Percentiles rank a stretch among this genome's conserved stretches.
Evolutionary conservation across 2,329 filamentous ascomycete genomes (phyloP).

Genomic region (Aspergillus oerlinghausenensis): DNA sequence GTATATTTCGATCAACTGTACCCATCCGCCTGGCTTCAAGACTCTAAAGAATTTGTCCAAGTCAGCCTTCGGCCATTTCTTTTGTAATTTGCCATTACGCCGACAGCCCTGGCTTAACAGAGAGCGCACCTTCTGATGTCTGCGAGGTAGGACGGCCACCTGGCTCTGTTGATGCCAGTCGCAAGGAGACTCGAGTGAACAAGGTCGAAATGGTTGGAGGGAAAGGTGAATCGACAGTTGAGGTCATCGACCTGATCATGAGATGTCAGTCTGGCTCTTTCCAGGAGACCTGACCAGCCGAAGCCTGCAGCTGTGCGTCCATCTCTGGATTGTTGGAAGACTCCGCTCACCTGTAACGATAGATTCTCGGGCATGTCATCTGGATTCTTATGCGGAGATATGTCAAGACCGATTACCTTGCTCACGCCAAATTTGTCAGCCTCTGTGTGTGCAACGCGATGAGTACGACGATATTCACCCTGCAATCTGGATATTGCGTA

Average conservation of each 20-base stretch:
- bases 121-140: slow-evolving; percentile 59
- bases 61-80: slow-evolving; percentile 5
- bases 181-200: slow-evolving; percentile 65
- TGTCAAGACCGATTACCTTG: slow-evolving; percentile 67
- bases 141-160: slow-evolving; percentile 71
- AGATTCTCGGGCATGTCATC: slow-evolving; percentile 63
- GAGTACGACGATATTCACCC: slow-evolving; percentile 46
- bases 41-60: slow-evolving; percentile 21
- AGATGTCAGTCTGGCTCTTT: neutral
- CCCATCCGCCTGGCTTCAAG: slow-evolving; percentile 73
- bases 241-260: slow-evolving; percentile 59
- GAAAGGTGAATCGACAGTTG: slow-evolving; percentile 65
- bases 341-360: slow-evolving; percentile 55
- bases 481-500: slow-evolving; percentile 57
- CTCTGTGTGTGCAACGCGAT: slow-evolving; percentile 1
- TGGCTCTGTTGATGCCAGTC: slow-evolving; percentile 62
- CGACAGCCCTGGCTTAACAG: neutral
- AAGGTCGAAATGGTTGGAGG: slow-evolving; percentile 69
- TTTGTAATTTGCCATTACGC: neutral
- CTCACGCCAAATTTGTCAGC: slow-evolving; percentile 14
- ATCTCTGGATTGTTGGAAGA: neutral
- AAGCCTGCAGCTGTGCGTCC: neutral
- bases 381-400: slow-evolving; percentile 65
- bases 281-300: neutral
- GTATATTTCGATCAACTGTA: slow-evolving; percentile 84